Evolutionary conservation across 2,329 filamentous ascomycete species (phyloP), one percentile per base, ranked within the genome.

Genomic region (Ophiosphaerella narmari): DNA sequence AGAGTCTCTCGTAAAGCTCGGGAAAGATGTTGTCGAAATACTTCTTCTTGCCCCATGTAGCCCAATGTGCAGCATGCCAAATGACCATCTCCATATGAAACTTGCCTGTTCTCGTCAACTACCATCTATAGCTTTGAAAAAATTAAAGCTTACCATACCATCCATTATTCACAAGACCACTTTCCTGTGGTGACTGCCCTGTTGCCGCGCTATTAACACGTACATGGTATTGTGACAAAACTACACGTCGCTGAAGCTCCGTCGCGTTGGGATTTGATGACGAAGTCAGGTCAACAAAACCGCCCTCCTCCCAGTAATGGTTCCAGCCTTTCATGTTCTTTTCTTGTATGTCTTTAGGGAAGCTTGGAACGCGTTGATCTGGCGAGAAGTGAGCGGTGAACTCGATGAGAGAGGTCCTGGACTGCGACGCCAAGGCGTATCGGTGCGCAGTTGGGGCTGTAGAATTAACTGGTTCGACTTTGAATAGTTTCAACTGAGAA

Each of bases 1-100:
- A 75, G 36, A 81, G 78, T 6, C 71, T 73, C n/a, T 69, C 60
- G 58, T 84, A 84, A 4, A 75, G 71, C 11, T 74, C 76, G 12
- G 62, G 62, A 14, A 79, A 63, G 46, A 76, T 76, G 33, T 77
- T 73, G 56, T 72, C 63, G 44, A 81, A 60, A 7, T 80, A 69
- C 13, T 72, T 57, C 52, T 74, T 75, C 35, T 74, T 76, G 37
- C 72, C 71, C 78, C 78, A 81, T 23, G 75, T 74, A 6, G 73
- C 74, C 63, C 80, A 82, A 31, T 80, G 79, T n/a, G 76, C 69
- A 2, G 72, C 66, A 60, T 82, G 78, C 80, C 80, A 82, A 32
- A 81, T 63, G 26, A 74, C 62, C 79, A 82, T 82, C 53, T 82
- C 80, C 42, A 81, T 65, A 48, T 80, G 79, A 48, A 82, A 81